These are phyloP conservation scores for Podosphaera xanthii DNA, from an alignment of 2,329 filamentous ascomycete species.

Conservation along the genomic window DNA sequence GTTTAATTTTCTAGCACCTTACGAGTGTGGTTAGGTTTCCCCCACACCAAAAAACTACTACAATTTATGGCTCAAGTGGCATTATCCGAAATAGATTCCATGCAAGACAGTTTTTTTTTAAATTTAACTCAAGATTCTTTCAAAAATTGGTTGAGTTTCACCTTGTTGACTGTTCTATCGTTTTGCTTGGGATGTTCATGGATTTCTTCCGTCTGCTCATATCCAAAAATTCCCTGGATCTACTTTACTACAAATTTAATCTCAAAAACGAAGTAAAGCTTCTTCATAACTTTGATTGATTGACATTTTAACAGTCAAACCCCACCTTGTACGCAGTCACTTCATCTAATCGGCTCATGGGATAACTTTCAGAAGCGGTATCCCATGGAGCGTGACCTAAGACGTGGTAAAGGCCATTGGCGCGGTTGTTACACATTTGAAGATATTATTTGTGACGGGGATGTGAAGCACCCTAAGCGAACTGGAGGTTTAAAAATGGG, in stretches of 20 bases:
- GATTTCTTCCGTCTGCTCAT: not conserved
- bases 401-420: slow-evolving; percentile 58
- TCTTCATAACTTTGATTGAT: slow-evolving; percentile 1
- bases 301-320: slow-evolving; percentile 27
- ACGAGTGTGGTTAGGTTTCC: not conserved
- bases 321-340: slow-evolving; percentile 36
- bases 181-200: not conserved
- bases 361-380: slow-evolving; percentile 73
- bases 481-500: slow-evolving; percentile 78
- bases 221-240: too few species aligned
- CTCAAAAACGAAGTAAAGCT: slow-evolving; percentile 1
- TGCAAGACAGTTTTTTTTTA: not conserved
- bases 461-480: slow-evolving; percentile 30
- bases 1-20: not conserved
- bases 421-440: slow-evolving; percentile 70
- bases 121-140: not conserved
- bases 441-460: slow-evolving; percentile 63
- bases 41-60: not conserved
- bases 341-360: slow-evolving; percentile 79
- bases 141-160: slow-evolving; percentile 4
- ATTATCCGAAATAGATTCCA: too few species aligned
- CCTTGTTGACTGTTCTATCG: slow-evolving; percentile 4
- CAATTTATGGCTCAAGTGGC: too few species aligned
- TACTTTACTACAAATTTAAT: not conserved
- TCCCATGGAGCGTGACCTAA: slow-evolving; percentile 56